Evolutionary conservation across 2,329 filamentous ascomycete genomes (phyloP), one percentile per base, ranked within the genome.

Genomic region (Botrytis tulipae): DNA sequence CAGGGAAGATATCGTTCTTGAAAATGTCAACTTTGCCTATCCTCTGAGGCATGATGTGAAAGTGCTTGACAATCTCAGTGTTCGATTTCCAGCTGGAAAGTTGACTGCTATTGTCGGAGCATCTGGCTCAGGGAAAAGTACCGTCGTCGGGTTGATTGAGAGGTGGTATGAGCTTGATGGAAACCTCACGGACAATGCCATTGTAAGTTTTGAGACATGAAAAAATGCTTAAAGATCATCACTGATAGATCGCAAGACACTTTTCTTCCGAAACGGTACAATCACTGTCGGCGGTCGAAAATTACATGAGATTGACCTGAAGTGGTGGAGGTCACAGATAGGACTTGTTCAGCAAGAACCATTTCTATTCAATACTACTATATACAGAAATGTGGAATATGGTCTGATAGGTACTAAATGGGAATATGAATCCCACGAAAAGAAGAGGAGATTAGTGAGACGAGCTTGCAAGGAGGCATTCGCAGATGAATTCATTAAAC

Each of bases 101-200:
- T 87, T 90, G 3, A 93, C 91, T 0, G 92, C 92, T 3, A 90
- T 94, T 29, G 92, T 94, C 32, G 92, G 92, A 0, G 88, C 91
- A 0, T 92, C 90, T 3, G 92, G 92, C 0, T 90, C 87, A 7
- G 92, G 92, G 0, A 95, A 94, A 80, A 92, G 89, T 69, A 94
- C 92, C 0, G 89, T 94, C 40, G 88, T 93, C 0, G 91, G 90
- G 0, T 82, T 94, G 3, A 83, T 94, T 4, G 89, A 94, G 79
- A 84, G 91, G 46, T 94, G 91, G 90, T 94, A 94, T 79, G 87
- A 89, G 3, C 83, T 91, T 0, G 83, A 86, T 51, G 84, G 70
- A 42, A 72, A 72, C 10, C 46, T 72, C 32, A 72, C 86, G 8
- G 77, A 78, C 68, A 78, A 79, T 32, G 73, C 75, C 6, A 48